Percentiles rank a stretch among this genome's conserved stretches.
phyloP scores from a whole-genome alignment of 1,284 basidiomycete species.

The Trichosporon sp. region DNA sequence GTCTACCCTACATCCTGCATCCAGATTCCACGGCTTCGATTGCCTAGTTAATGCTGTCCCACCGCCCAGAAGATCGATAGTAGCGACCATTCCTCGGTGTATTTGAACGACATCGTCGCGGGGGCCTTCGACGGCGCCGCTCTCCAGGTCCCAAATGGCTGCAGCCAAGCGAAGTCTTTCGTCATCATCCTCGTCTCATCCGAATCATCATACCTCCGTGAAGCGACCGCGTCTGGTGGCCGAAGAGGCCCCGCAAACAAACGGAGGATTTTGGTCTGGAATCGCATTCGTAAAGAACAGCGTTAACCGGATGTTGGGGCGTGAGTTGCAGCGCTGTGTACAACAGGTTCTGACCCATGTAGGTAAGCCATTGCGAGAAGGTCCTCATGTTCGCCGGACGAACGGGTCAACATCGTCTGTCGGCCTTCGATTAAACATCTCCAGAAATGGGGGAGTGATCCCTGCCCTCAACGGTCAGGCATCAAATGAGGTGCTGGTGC shows the following conservation, averaged over 20 bases:
- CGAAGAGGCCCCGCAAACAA: background rate
- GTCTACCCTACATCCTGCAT: background rate
- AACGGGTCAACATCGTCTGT: background rate
- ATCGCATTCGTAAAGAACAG: background rate
- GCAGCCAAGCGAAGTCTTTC: background rate
- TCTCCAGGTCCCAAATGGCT: background rate
- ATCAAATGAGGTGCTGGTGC: background rate
- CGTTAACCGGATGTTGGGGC: background rate
- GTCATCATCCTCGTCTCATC: background rate
- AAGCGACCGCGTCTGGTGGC: background rate
- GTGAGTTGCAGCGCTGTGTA: background rate
- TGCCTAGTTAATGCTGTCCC: background rate
- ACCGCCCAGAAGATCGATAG: background rate
- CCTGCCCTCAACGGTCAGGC: background rate
- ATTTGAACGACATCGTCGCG: background rate
- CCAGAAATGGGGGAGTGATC: background rate
- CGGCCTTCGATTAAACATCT: background rate
- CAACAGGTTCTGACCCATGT: background rate
- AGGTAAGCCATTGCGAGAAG: background rate
- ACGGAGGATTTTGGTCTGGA: background rate
- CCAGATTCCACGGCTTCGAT: background rate
- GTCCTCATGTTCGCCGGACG: background rate
- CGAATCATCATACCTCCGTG: background rate
- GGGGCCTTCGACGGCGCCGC: background rate
- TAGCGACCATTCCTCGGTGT: background rate